phyloP scores from a whole-genome alignment of 139 green algal species.

The Microglena sp. region DNA sequence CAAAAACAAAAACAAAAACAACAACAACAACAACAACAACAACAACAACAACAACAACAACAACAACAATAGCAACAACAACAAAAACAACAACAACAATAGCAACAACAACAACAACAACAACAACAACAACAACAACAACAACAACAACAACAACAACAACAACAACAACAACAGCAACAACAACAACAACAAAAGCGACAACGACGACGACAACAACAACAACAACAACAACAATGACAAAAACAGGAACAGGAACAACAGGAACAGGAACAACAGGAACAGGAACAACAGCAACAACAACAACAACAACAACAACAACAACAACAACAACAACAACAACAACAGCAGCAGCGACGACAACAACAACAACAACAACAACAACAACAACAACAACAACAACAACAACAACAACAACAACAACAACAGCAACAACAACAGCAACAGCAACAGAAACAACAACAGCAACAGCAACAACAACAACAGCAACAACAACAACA shows the following conservation, averaged over 20 bases:
- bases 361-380: slow-evolving; percentile 63
- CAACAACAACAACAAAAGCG: too few relatives aligned
- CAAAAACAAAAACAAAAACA: too few relatives aligned
- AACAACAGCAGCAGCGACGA: slow-evolving; percentile 31
- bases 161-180: slow-evolving; percentile 1
- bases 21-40: too few relatives aligned
- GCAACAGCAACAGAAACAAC: too few relatives aligned
- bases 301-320: neutral
- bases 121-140: neutral
- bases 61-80: too few relatives aligned
- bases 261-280: too few relatives aligned
- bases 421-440: neutral
- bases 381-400: neutral
- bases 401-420: neutral
- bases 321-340: slow-evolving; percentile 1
- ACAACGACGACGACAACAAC: neutral
- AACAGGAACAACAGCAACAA: too few relatives aligned
- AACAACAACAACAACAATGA: neutral
- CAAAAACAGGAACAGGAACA: too few relatives aligned
- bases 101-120: too few relatives aligned
- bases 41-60: too few relatives aligned
- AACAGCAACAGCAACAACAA: neutral
- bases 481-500: neutral
- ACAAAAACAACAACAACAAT: too few relatives aligned
- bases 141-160: neutral